Evolutionary conservation across 2,329 filamentous ascomycete genomes (phyloP).

Genomic region (Pestalotiopsis sp.): DNA sequence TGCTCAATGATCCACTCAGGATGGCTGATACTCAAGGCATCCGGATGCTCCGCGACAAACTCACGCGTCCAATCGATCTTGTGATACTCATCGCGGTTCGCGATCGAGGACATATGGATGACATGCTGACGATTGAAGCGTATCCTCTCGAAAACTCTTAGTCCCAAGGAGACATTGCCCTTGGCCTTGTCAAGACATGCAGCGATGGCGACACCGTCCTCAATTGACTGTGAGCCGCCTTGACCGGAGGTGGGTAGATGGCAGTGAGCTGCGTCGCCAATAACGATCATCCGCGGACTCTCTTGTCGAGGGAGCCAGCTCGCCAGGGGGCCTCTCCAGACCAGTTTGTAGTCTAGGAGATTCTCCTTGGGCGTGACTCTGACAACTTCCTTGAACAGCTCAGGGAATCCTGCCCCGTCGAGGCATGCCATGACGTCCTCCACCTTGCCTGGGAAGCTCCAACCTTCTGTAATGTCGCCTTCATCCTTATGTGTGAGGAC

Average conservation of each 20-base stretch:
- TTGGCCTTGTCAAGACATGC: conserved; percentile 28
- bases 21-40: conserved; percentile 29
- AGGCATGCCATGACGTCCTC: conserved; percentile 39
- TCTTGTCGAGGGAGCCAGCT: conserved; percentile 26
- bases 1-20: conserved; percentile 40
- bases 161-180: conserved; percentile 25
- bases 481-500: conserved; percentile 36
- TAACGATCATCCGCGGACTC: conserved; percentile 28
- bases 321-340: conserved; percentile 23
- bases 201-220: conserved; percentile 36
- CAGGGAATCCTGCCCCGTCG: conserved; percentile 28
- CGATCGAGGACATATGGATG: conserved; percentile 14
- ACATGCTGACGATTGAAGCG: conserved; percentile 27
- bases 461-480: conserved; percentile 42
- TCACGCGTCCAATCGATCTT: conserved; percentile 34
- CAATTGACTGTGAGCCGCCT: conserved; percentile 35
- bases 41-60: conserved; percentile 29
- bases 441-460: conserved; percentile 39
- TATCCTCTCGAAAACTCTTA: conserved; percentile 30
- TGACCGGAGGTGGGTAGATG: conserved; percentile 34
- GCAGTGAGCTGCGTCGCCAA: conserved; percentile 38
- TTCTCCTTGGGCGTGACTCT: conserved; percentile 7
- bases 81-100: conserved; percentile 39
- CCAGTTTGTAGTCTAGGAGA: conserved; percentile 24
- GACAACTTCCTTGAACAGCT: conserved; percentile 33